These are phyloP conservation scores for Solanum appendiculatum DNA, from an alignment of 257 asterid genomes.

Conservation along the genomic window DNA sequence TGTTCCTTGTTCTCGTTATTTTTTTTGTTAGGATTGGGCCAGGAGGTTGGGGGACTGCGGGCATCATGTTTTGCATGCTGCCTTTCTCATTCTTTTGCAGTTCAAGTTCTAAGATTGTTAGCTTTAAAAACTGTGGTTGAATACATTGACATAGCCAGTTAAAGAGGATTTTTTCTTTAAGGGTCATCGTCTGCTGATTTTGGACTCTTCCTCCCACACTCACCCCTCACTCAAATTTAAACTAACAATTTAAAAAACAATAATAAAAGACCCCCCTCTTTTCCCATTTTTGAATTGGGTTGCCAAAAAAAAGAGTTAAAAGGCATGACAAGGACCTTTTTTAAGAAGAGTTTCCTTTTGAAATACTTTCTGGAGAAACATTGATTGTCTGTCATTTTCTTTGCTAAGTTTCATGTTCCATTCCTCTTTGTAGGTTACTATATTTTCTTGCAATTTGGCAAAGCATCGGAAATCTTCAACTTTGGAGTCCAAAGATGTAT, in stretches of 20 bases:
- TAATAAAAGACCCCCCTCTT: not conserved
- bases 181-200: not conserved
- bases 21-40: not conserved
- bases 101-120: not conserved
- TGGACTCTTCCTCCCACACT: not conserved
- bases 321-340: not conserved
- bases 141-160: not conserved
- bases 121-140: not conserved
- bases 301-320: not conserved
- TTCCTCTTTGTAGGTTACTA: constrained; percentile 47
- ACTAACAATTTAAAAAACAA: not conserved
- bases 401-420: not conserved
- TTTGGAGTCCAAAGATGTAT: constrained; percentile 79
- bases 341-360: not conserved
- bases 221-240: not conserved
- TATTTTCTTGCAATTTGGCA: constrained; percentile 80
- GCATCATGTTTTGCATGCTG: not conserved
- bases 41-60: not conserved
- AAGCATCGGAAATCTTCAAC: constrained; percentile 93
- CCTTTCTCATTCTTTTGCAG: not conserved
- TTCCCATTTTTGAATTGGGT: not conserved
- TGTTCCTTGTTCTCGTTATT: not conserved
- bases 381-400: not conserved
- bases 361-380: not conserved
- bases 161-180: not conserved